phyloP scores from a whole-genome alignment of 352 stramenopile genomes.

The Aphanomyces invadans region DNA sequence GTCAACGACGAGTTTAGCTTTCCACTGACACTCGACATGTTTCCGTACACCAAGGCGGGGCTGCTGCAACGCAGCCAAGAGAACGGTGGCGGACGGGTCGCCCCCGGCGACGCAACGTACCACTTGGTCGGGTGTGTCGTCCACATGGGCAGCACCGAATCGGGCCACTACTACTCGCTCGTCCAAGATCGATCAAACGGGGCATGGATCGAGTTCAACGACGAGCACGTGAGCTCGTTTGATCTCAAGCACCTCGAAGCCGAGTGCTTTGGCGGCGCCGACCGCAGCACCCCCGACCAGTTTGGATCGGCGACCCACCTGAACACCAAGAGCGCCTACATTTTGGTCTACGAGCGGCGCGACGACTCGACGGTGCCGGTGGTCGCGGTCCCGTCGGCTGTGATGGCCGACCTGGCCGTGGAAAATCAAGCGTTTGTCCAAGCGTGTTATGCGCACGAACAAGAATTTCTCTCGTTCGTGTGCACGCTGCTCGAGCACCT shows the following conservation, averaged over 20 bases:
- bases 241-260: constrained; percentile 12
- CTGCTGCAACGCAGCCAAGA: not conserved
- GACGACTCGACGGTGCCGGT: not conserved
- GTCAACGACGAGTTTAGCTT: constrained; percentile 40
- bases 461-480: constrained; percentile 12
- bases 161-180: constrained; percentile 30
- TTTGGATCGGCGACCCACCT: too few species aligned
- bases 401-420: not conserved
- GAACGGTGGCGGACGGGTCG: not conserved
- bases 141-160: constrained; percentile 30
- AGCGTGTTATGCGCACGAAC: constrained; percentile 21
- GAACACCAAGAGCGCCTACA: constrained; percentile 29
- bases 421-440: constrained; percentile 25
- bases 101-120: constrained; percentile 8
- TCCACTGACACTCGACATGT: constrained; percentile 26
- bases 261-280: constrained; percentile 25
- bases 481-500: constrained; percentile 8
- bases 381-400: not conserved
- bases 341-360: constrained; percentile 26
- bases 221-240: constrained; percentile 24
- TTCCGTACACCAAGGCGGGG: constrained; percentile 24
- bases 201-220: constrained; percentile 28
- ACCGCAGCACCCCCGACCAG: not conserved
- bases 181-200: constrained; percentile 4
- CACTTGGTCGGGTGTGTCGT: constrained; percentile 27